These are phyloP conservation scores for Lactifluus echinatus DNA, from an alignment of 768 basidiomycete species.

Conservation along the genomic window DNA sequence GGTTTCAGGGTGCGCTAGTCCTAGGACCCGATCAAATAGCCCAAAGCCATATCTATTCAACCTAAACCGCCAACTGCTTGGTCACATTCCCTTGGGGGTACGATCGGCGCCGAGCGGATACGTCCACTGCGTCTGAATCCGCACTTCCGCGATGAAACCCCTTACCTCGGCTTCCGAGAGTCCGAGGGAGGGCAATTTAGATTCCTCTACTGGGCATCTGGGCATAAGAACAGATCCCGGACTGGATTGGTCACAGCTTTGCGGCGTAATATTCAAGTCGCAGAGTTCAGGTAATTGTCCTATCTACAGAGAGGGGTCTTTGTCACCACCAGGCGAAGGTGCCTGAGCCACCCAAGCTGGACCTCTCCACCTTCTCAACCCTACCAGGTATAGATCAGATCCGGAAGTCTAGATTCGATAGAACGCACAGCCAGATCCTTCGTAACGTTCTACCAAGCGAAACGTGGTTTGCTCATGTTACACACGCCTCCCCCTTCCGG, in stretches of 20 bases:
- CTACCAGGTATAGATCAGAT: constrained; percentile 15
- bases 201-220: too few relatives aligned
- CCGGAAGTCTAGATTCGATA: constrained; percentile 16
- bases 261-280: neutral
- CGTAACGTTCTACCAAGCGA: neutral
- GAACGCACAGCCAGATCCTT: constrained; percentile 4
- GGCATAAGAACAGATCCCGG: neutral
- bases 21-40: constrained; percentile 2
- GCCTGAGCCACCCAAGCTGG: constrained; percentile 15
- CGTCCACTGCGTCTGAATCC: constrained; percentile 1
- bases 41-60: neutral
- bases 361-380: constrained; percentile 10
- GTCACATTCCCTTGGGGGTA: constrained; percentile 18
- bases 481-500: constrained; percentile 28
- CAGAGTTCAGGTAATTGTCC: neutral
- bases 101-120: constrained; percentile 12
- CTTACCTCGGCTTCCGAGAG: constrained; percentile 2
- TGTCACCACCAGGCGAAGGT: constrained; percentile 5
- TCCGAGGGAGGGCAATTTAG: neutral
- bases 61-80: constrained; percentile 3
- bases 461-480: constrained; percentile 29
- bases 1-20: constrained; percentile 5
- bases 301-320: constrained; percentile 2
- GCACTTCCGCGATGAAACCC: constrained; percentile 5
- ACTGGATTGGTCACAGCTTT: neutral